These are phyloP conservation scores for Trifolium fragiferum DNA, from an alignment of 306 rosid genomes.

Conservation along the genomic window DNA sequence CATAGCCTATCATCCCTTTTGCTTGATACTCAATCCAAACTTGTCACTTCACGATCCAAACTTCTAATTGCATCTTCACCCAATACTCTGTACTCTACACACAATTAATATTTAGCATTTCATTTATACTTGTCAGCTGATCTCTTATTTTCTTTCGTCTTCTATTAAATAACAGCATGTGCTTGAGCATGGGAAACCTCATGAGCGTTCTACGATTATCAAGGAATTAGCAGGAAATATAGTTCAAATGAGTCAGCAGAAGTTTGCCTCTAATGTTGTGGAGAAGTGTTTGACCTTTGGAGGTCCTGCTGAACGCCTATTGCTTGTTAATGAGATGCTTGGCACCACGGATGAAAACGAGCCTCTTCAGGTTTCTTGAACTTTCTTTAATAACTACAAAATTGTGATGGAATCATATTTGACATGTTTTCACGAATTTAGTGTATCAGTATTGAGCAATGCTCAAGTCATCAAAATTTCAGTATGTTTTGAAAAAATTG, in stretches of 20 bases:
- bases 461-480: neutral
- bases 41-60: neutral
- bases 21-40: neutral
- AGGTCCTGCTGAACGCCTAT: slow-evolving; percentile 79
- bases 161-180: slow-evolving; percentile 60
- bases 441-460: neutral
- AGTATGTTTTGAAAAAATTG: neutral
- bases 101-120: neutral
- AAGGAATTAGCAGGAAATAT: slow-evolving; percentile 90
- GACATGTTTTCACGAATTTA: neutral
- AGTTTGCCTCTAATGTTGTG: slow-evolving; percentile 39
- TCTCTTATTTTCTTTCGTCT: slow-evolving; percentile 4
- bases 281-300: slow-evolving; percentile 94
- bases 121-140: slow-evolving; percentile 9
- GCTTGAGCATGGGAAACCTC: slow-evolving; percentile 89
- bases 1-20: slow-evolving; percentile 1
- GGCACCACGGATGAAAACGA: slow-evolving; percentile 97
- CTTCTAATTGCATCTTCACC: neutral
- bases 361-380: slow-evolving; percentile 71
- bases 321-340: slow-evolving; percentile 92
- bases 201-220: slow-evolving; percentile 88
- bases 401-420: neutral
- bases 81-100: neutral
- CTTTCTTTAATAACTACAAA: neutral
- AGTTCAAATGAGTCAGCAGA: slow-evolving; percentile 53